Evolutionary conservation across 192 early-diverging fungal species (phyloP), one percentile per base, ranked within the genome.

Genomic region (Lobosporangium transversale): DNA sequence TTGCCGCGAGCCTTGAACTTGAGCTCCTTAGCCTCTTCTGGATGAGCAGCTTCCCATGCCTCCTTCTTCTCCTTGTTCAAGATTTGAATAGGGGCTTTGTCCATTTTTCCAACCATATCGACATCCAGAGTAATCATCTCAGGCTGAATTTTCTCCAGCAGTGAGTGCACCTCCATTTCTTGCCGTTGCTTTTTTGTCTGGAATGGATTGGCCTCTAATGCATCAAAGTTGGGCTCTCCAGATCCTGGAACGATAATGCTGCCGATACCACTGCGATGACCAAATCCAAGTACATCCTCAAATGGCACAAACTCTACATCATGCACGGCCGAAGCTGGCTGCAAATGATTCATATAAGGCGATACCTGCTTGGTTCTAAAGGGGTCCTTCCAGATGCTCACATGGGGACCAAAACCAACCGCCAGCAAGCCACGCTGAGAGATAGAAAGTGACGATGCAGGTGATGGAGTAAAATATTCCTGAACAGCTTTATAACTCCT

Each of bases 151-250:
- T 98, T 98, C 66, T 97, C 94, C 75, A 98, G 64, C 30, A 98
- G 81, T 75, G 70, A 65, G 60, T 92, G 91, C 21, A 98, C 95
- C 84, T 97, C 97, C 42, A 85, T 62, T 66, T 97, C 94, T 66
- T 92, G 92, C 54, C 95, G 83, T 79, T 97, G 96, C 70, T 89
- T 91, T 59, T 83, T 86, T 9, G 94, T 97, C 80, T 96, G 89
- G 89, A 85, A 97, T 18, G 94, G 95, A 81, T 98, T 98, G 30
- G 91, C 91, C 68, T 92, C 94, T 32, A 94, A 68, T 3, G 92
- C 90, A 81, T 98, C 97, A 84, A 93, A 95, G 91, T 98, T 98
- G 70, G 97, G 93, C 73, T 98, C 97, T 54, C 97, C 97, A n/a
- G 95, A 82, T 14, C 89, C 94, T 0, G 97, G 97, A 7, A 98